phyloP scores from a whole-genome alignment of 768 basidiomycete species.

The Clavaria fumosa region DNA sequence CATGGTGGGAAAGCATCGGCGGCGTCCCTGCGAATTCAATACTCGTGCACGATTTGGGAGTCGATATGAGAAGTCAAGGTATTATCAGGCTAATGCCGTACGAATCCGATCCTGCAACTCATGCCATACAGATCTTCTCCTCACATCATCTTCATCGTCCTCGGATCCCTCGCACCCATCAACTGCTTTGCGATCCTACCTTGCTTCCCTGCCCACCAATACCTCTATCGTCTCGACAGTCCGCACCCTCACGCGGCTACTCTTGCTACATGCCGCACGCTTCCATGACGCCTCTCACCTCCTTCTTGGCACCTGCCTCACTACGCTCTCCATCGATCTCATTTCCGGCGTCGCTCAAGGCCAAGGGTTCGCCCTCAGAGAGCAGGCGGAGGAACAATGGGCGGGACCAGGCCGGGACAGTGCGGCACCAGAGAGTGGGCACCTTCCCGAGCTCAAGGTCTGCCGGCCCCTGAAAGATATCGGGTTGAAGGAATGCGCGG shows the following conservation, averaged over 20 bases:
- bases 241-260: constrained; percentile 43
- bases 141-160: constrained; percentile 14
- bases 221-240: constrained; percentile 51
- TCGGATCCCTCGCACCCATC: constrained; percentile 11
- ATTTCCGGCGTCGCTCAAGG: constrained; percentile 67
- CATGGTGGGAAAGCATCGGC: constrained; percentile 47
- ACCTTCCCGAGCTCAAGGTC: too few species aligned
- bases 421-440: constrained; percentile 21
- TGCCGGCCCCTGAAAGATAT: constrained; percentile 58
- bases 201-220: constrained; percentile 56
- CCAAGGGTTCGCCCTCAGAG: constrained; percentile 51
- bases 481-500: constrained; percentile 64
- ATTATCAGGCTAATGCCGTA: constrained; percentile 1
- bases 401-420: constrained; percentile 11
- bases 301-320: constrained; percentile 66
- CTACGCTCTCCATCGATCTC: constrained; percentile 57
- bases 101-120: constrained; percentile 2
- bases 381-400: constrained; percentile 68
- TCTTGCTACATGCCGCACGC: constrained; percentile 52
- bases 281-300: constrained; percentile 54
- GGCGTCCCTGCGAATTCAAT: constrained; percentile 16
- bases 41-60: constrained; percentile 18
- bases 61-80: constrained; percentile 44
- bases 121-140: constrained; percentile 17
- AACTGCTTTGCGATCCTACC: constrained; percentile 31